Base-by-base conservation (phyloP, 1,284 basidiomycete species). In the Rhodotorula sp. region DNA sequence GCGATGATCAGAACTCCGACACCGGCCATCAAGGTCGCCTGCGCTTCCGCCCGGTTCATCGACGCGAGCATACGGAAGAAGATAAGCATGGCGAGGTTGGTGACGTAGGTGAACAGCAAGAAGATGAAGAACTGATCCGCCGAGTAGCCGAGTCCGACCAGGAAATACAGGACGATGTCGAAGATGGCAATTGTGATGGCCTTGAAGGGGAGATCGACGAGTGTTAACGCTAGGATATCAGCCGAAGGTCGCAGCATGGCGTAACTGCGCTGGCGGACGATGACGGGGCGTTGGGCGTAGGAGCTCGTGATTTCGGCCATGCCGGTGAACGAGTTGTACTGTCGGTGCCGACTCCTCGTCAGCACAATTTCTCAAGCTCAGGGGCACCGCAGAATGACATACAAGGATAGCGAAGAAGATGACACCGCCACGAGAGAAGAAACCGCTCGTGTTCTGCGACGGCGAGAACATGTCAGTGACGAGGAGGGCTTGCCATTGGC, bases 371-470 rank as follows among this genome's bases (percentile, higher is more conserved):
- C 28, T n/a, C 15, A 8, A 10, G 28, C 31, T 28, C 21, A 7
- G 7, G 26, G 28, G n/a, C 23, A 23, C 7, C n/a, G 14, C 16
- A 55, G 26, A 12, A 26, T 28, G 54, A 43, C 47, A 18, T 19
- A 66, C 56, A 43, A 71, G 67, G 60, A 82, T 77, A 48, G 81
- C 78, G 69, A 83, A 82, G 79, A 84, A 84, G 68, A 83, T 75
- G n/a, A 82, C 80, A 82, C 92, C 92, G 5, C 91, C 91, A 28
- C 92, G 87, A 21, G 89, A 88, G 83, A 90, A 95, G 80, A 87
- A 90, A 19, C 87, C 88, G 1, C 82, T 80, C 0, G 92, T 91
- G 8, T 83, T 80, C 38, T 43, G 38, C 10, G 38, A 43, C 38
- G 38, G 38, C 38, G 12, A 43, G 38, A 43, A 43, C 38, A 43